Percentiles rank a stretch among this genome's conserved stretches.
Evolutionary conservation across 192 early-diverging fungal species (phyloP).

Genomic region (Linnemannia elongata): DNA sequence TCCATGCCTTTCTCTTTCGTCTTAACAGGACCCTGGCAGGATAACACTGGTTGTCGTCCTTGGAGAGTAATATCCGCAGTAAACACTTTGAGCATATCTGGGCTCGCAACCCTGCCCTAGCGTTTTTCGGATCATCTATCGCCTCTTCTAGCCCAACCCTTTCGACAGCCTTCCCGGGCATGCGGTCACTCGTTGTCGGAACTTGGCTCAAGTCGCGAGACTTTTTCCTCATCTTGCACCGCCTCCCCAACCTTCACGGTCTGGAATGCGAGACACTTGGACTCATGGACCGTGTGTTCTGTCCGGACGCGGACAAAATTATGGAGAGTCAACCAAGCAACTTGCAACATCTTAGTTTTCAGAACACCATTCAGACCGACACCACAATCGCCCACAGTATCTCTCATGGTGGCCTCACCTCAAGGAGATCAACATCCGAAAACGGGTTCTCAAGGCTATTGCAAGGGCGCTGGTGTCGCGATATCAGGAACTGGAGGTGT

Average conservation of each 20-base stretch:
- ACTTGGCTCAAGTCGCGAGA: neutral
- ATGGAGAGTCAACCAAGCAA: neutral
- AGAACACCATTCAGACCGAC: neutral
- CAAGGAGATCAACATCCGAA: neutral
- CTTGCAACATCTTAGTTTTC: neutral
- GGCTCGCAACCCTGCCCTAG: neutral
- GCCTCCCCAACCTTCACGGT: neutral
- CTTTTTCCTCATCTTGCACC: neutral
- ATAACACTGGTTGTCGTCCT: neutral
- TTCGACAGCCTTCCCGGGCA: neutral
- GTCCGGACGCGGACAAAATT: neutral
- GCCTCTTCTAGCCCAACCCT: neutral
- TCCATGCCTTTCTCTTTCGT: too few relatives aligned
- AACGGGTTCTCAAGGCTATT: neutral
- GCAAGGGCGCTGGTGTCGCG: neutral
- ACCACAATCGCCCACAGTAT: neutral
- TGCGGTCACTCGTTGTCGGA: neutral
- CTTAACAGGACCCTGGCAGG: neutral
- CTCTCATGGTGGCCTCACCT: neutral
- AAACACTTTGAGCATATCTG: neutral
- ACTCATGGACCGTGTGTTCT: neutral
- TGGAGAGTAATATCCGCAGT: neutral
- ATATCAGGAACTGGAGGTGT: neutral
- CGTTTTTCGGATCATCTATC: neutral
- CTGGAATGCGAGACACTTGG: neutral